Percentiles rank a stretch among this genome's conserved stretches.
These are phyloP conservation scores for Mucor mucedo DNA, from an alignment of 371 early-diverging fungal genomes.

Conservation along the genomic window DNA sequence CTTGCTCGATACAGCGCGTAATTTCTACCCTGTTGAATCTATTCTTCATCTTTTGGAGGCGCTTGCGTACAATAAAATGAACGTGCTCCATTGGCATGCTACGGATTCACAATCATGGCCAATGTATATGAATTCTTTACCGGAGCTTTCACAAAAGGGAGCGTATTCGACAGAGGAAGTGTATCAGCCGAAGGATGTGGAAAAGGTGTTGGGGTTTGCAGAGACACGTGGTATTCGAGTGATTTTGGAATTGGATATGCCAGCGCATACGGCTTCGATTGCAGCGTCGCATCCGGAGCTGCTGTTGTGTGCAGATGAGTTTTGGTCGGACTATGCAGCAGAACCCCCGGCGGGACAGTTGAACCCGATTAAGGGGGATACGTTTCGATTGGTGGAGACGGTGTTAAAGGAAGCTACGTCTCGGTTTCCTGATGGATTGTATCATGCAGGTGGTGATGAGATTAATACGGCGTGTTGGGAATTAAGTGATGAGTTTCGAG, in stretches of 20 bases:
- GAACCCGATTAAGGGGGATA: conserved; percentile 60
- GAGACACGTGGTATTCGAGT: conserved; percentile 77
- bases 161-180: conserved; percentile 64
- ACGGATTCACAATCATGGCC: conserved; percentile 84
- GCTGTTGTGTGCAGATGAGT: conserved; percentile 50
- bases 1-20: conserved; percentile 76
- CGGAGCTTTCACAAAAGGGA: conserved; percentile 67
- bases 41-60: conserved; percentile 73
- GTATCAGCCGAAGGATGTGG: conserved; percentile 68
- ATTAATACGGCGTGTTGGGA: conserved; percentile 73
- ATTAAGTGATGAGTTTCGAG: conserved; percentile 17
- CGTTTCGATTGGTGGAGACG: conserved; percentile 35
- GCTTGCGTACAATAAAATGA: conserved; percentile 80
- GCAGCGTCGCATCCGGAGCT: conserved; percentile 50
- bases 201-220: conserved; percentile 64
- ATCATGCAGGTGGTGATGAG: conserved; percentile 83
- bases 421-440: conserved; percentile 68
- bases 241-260: conserved; percentile 83
- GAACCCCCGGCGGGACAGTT: conserved; percentile 82
- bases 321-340: conserved; percentile 61
- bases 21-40: conserved; percentile 68
- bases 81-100: conserved; percentile 84
- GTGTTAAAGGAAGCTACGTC: conserved; percentile 62
- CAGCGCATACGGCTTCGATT: conserved; percentile 73
- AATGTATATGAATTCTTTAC: conserved; percentile 63